phyloP scores from a whole-genome alignment of 2,329 filamentous ascomycete genomes.

The Trichothecium sympodiale region DNA sequence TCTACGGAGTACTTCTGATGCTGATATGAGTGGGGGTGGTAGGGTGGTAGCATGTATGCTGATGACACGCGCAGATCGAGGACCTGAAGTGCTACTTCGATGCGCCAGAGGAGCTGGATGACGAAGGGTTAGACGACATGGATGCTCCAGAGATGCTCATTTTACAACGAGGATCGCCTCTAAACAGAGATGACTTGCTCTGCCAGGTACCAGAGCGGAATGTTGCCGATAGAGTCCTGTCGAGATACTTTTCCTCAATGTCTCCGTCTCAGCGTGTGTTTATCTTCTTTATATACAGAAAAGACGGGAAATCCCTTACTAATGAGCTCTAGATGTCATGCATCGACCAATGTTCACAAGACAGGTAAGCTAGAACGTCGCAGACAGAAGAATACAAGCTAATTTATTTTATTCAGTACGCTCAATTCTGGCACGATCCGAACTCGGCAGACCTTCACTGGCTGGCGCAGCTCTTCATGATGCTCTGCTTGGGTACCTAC shows the following conservation, averaged over 20 bases:
- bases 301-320: background rate
- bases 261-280: conserved; percentile 37
- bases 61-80: conserved; percentile 35
- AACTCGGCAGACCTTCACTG: conserved; percentile 27
- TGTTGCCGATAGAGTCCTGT: conserved; percentile 38
- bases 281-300: background rate
- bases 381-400: no score
- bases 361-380: background rate
- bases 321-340: conserved; percentile 30
- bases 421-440: conserved; percentile 36
- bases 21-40: background rate
- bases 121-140: conserved; percentile 22
- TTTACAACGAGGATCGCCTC: conserved; percentile 4
- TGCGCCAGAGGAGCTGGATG: conserved; percentile 26
- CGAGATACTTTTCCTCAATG: conserved; percentile 41
- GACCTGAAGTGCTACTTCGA: conserved; percentile 48
- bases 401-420: conserved; percentile 30
- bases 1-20: conserved; percentile 8
- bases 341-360: conserved; percentile 41
- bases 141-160: conserved; percentile 32
- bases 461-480: conserved; percentile 40
- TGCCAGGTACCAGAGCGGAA: conserved; percentile 32
- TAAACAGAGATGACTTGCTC: conserved; percentile 34
- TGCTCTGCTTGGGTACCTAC: conserved; percentile 29
- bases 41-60: background rate